These are phyloP conservation scores for Urochloa ruziziensis DNA, from an alignment of 176 grass and related monocot species.

Conservation along the genomic window DNA sequence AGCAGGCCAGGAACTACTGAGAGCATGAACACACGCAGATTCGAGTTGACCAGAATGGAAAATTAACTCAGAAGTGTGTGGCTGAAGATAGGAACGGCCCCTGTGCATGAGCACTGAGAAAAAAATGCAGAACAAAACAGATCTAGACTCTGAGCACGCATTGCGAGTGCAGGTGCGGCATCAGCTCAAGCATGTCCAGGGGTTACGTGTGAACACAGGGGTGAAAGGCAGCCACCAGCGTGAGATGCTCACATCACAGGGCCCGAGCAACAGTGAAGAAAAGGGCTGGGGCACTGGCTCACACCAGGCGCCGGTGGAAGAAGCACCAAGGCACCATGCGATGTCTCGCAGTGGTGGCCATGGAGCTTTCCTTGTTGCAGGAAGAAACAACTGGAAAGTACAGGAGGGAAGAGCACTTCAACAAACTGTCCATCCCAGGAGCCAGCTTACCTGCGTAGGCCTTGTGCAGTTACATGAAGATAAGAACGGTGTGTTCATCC, in stretches of 20 bases:
- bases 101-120: slow-evolving; percentile 12
- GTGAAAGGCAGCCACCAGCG: slow-evolving; percentile 33
- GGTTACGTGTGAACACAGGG: slow-evolving; percentile 32
- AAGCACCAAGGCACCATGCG: slow-evolving; percentile 45
- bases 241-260: slow-evolving; percentile 60
- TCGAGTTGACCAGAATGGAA: not conserved
- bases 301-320: slow-evolving; percentile 37
- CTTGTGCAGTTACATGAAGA: slow-evolving; percentile 22
- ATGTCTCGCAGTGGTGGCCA: slow-evolving; percentile 43
- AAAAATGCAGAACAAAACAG: slow-evolving; percentile 28
- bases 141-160: slow-evolving; percentile 10
- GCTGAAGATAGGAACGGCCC: slow-evolving; percentile 6
- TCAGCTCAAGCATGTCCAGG: slow-evolving; percentile 25
- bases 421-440: slow-evolving; percentile 35
- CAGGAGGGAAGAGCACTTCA: slow-evolving; percentile 33
- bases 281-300: slow-evolving; percentile 13
- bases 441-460: slow-evolving; percentile 18
- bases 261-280: slow-evolving; percentile 44
- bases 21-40: not conserved
- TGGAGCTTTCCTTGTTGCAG: slow-evolving; percentile 44
- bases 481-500: slow-evolving; percentile 19
- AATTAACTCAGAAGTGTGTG: not conserved
- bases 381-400: slow-evolving; percentile 48
- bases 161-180: slow-evolving; percentile 22
- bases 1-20: not conserved